Percentiles rank a stretch among this genome's conserved stretches.
phyloP scores from a whole-genome alignment of 2,329 filamentous ascomycete genomes.

The Stagonosporopsis chrysanthemi region DNA sequence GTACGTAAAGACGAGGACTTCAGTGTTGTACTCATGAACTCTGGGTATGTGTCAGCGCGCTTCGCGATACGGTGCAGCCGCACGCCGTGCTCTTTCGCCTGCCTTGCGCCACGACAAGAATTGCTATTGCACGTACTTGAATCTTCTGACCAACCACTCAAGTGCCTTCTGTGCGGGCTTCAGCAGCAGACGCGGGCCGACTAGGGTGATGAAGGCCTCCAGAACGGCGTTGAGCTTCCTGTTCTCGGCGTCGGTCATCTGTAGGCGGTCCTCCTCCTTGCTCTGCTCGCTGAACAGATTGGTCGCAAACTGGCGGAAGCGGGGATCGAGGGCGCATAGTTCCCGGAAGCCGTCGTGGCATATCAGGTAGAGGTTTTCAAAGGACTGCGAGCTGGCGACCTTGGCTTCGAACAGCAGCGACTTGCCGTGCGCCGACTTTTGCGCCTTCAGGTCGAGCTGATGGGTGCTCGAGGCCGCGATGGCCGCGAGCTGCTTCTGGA shows the following conservation, averaged over 20 bases:
- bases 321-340: slow-evolving; percentile 82
- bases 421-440: slow-evolving; percentile 90
- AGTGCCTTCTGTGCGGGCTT: slow-evolving; percentile 89
- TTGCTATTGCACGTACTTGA: slow-evolving; percentile 66
- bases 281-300: slow-evolving; percentile 95
- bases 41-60: slow-evolving; percentile 55
- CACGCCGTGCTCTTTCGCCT: not conserved
- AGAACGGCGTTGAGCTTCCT: slow-evolving; percentile 78
- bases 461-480: slow-evolving; percentile 90
- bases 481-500: slow-evolving; percentile 92
- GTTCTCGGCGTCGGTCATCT: slow-evolving; percentile 85
- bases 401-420: slow-evolving; percentile 92
- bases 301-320: slow-evolving; percentile 76
- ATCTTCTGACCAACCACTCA: slow-evolving; percentile 93
- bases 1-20: slow-evolving; percentile 80
- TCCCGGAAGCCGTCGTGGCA: slow-evolving; percentile 92
- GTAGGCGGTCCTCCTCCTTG: slow-evolving; percentile 83
- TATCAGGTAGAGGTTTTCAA: slow-evolving; percentile 85
- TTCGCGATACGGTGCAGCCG: not conserved
- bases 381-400: slow-evolving; percentile 85
- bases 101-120: not conserved
- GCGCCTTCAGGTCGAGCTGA: slow-evolving; percentile 89
- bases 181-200: slow-evolving; percentile 77
- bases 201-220: slow-evolving; percentile 82
- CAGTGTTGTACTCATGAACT: slow-evolving; percentile 89